Evolutionary conservation across 345 rosid species (phyloP), one percentile per base, ranked within the genome.

Genomic region (Heritiera littoralis): DNA sequence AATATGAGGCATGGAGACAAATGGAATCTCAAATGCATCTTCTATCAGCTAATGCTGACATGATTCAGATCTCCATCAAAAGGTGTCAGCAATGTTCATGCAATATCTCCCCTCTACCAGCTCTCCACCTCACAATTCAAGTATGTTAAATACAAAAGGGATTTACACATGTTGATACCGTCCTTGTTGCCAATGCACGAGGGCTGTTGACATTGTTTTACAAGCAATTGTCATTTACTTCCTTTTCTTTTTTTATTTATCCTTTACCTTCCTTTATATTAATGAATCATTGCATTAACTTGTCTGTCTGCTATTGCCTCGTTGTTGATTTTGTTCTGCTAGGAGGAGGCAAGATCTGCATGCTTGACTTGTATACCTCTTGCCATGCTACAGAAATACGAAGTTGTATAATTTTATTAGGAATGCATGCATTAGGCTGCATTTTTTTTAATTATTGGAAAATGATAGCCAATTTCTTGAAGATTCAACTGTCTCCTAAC

Each of bases 231-330:
- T 48, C 51, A 49, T 32, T 66, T 51, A 35, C 6, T 12, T 23
- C 0, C 10, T 17, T 0, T 20, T 2, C 20, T 6, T 17, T 18
- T 4, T 2, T 46, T 23, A 23, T 23, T 23, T 23, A 23, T 23
- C 28, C 28, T 23, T 23, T 23, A 23, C 0, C 28, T 23, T 23
- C 28, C 28, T 23, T 23, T 6, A 4, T 2, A 41, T 8, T 46
- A 46, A 68, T 67, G 72, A 45, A 11, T 68, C 35, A 20, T 20
- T 68, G 9, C 73, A 18, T 66, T 67, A 45, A 68, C 55, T 68
- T 68, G 55, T 68, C n/a, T 12, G 55, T 9, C 13, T 32, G 35
- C 48, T 28, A 69, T 46, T 13, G 56, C 56, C 38, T 49, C 3
- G 3, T 35, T 12, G 30, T 46, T 6, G 30, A 41, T 18, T 9